Base-by-base conservation (phyloP, 2,329 filamentous ascomycete genomes). In the Polychaeton citri region DNA sequence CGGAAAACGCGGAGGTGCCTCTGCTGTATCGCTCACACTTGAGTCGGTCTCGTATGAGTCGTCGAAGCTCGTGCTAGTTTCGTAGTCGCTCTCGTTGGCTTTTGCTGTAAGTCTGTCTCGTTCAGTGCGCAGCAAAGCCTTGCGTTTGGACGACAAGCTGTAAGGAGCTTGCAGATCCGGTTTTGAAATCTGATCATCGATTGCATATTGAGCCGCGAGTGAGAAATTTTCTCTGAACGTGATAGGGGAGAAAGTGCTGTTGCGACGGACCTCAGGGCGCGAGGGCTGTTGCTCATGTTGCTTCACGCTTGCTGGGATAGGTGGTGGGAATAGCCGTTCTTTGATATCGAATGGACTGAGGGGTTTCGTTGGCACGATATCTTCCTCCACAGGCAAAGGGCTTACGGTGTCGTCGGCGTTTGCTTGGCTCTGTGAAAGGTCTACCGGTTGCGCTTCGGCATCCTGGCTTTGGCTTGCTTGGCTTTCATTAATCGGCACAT, bases 221-320 rank as follows among this genome's bases (percentile, higher is more conserved):
- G n/a, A n/a, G n/a, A n/a, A n/a, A n/a, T n/a, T n/a, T n/a, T n/a
- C n/a, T 42, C 62, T 64, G 48, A 76, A 76, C 6, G 53, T 45
- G 6, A 76, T 56, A 0, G 71, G 66, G 26, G 63, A 57, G 43
- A 73, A 76, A 32, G 62, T 60, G 40, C 66, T 68, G 31, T 62
- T 58, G 19, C 53, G 49, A 21, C 40, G 34, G 17, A 30, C 30
- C 3, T 10, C 5, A 7, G 12, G 12, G 5, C 30, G 6, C 5
- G 28, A 21, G 13, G 32, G 24, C 8, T 18, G 21, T 2, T 20
- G 6, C 16, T 39, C 33, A 12, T 17, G 13, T 16, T 43, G 38
- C 8, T 38, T 35, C 16, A 38, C 30, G 33, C 50, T 54, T 3
- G 48, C 50, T 8, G 53, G 51, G 6, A 53, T 43, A 7, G 60